These are phyloP conservation scores for Candida succiphila DNA, from an alignment of 805 yeast genomes.

Conservation along the genomic window DNA sequence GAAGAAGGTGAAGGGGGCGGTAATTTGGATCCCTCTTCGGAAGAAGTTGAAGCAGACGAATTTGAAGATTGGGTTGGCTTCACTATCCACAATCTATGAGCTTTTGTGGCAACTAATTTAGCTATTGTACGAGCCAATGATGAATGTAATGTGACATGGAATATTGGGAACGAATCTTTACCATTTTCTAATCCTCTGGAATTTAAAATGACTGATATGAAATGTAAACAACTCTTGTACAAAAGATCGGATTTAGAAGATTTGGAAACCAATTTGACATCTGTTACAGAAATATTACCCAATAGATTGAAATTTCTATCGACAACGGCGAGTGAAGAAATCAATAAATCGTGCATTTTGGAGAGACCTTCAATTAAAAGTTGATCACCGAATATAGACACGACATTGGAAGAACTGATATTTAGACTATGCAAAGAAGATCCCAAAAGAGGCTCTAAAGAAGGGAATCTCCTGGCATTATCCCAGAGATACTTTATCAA, in stretches of 20 bases:
- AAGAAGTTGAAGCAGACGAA: conserved; percentile 9
- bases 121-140: conserved; percentile 86
- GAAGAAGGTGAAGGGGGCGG: conserved; percentile 3
- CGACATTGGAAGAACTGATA: conserved; percentile 65
- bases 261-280: conserved; percentile 79
- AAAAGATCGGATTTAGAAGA: conserved; percentile 80
- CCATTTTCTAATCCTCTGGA: conserved; percentile 90
- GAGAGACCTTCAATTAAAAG: conserved; percentile 77
- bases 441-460: conserved; percentile 66
- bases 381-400: conserved; percentile 81
- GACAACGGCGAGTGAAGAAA: conserved; percentile 87
- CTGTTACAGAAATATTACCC: conserved; percentile 93
- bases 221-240: conserved; percentile 77
- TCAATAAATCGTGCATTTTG: conserved; percentile 75
- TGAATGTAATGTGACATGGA: conserved; percentile 76
- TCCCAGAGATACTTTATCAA: conserved; percentile 83
- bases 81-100: conserved; percentile 85
- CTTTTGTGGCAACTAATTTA: conserved; percentile 87
- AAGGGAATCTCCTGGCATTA: conserved; percentile 77
- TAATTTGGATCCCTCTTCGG: conserved; percentile 6
- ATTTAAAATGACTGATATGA: conserved; percentile 75
- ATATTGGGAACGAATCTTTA: conserved; percentile 93
- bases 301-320: conserved; percentile 66
- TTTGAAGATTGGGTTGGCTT: conserved; percentile 26
- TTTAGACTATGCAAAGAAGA: conserved; percentile 60